Evolutionary conservation across 2,329 filamentous ascomycete genomes (phyloP), one percentile per base, ranked within the genome.

Genomic region (Camillea tinctor): DNA sequence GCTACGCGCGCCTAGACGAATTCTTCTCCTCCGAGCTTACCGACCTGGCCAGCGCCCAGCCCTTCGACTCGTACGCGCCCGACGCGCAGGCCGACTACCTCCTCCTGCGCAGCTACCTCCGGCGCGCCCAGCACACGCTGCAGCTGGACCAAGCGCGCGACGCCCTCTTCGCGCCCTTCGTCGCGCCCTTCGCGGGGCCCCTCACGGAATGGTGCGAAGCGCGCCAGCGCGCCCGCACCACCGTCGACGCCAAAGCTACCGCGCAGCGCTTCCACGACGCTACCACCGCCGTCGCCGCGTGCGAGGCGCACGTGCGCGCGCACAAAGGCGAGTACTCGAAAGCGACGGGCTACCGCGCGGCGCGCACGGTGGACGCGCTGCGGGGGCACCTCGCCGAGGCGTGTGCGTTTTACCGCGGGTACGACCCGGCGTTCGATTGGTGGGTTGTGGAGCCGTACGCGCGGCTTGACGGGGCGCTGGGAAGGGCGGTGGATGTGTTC

Each of bases 391-490:
- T 87, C 0, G 63, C 71, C 1, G 82, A 86, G 63, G 80, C 79
- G 66, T 79, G 76, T 57, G 60, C 54, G 0, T 87, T 86, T 66
- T 86, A 84, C 67, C 72, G 75, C 26, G 79, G 78, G 2, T 87
- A 86, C 64, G 81, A 87, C 62, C 83, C 84, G 0, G 58, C 77
- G 15, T 86, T 85, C 57, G 79, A 82, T 50, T 87, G 82, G 81
- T 87, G 84, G 84, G 77, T 80, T 0, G 70, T 74, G 0, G 68
- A 74, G 5, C 81, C 83, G 0, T 83, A 80, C 64, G 65, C 70
- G 2, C 67, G 72, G 1, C 71, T 82, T 2, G 69, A 79, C 22
- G 60, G 64, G 1, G 74, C 76, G 1, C 69, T 86, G 1, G 60
- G 63, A 1, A 71, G 73, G 0, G 67, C 84, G 3, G 64, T 71